Base-by-base conservation (phyloP, 2,329 filamentous ascomycete genomes). In the Alternaria incomplexa region DNA sequence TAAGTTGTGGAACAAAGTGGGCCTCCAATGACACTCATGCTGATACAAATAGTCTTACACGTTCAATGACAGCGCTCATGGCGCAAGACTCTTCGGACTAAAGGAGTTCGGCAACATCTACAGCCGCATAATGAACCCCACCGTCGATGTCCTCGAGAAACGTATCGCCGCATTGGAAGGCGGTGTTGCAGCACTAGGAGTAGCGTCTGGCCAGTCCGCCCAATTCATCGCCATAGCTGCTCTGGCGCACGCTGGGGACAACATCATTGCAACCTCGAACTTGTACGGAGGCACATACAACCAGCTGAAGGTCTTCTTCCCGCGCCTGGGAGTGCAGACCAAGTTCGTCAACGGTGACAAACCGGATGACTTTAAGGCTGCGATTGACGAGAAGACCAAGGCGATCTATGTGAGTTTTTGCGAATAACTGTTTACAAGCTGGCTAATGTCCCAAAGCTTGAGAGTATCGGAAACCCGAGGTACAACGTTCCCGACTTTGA, bases 61-160 rank as follows among this genome's bases (percentile, higher is more conserved):
- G 56, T 99, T 99, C 88, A 91, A 98, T 88, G 93, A 98, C 84
- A 97, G 93, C 55, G 95, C 93, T 53, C 96, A 98, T 77, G 96
- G 93, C 65, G 96, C 96, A 59, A 90, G 93, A 80, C 90, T 99
- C 45, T 99, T 99, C 79, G 92, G 93, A 78, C 92, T 99, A 81
- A 96, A 98, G 84, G 93, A 98, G 83, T 91, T 93, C 75, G 96
- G 94, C 82, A 98, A 98, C 83, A 97, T 98, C 81, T 99, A 99
- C 86, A 96, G 91, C 80, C 93, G 96, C 68, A 93, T 99, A 74
- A 93, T 52, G 20, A 59, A 68, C 51, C 94, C 95, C 3, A 98
- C 95, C 0, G 91, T 95, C 71, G 95, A 96, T 81, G 95, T 98
- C 26, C 95, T 99, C 68, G 96, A 99, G 83, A 96, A 97, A 85